Evolutionary conservation across 495 filamentous ascomycete genomes (phyloP).

Genomic region (Aspergillus asperescens): DNA sequence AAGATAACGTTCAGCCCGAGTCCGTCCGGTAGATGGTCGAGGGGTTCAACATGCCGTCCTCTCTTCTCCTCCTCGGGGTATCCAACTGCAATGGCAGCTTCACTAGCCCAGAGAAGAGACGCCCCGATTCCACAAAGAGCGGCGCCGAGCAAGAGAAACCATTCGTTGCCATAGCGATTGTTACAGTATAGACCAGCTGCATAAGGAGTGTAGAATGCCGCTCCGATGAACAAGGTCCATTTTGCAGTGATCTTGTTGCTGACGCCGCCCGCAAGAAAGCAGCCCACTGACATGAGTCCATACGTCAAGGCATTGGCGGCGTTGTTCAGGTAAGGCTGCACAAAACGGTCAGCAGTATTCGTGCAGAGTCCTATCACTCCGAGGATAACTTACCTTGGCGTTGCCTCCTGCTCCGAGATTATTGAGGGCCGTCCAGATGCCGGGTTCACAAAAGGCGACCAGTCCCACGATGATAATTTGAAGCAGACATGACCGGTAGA

Average conservation of each 20-base stretch:
- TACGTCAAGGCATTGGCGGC: constrained; percentile 55
- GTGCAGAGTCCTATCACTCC: too few species aligned
- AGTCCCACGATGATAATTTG: constrained; percentile 52
- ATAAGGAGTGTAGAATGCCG: constrained; percentile 53
- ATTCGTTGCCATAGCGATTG: constrained; percentile 51
- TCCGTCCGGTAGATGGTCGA: too few species aligned
- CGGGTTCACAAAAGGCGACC: constrained; percentile 53
- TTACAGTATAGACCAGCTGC: constrained; percentile 54
- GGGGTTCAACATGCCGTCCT: constrained; percentile 39
- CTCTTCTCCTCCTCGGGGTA: constrained; percentile 51
- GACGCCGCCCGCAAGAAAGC: constrained; percentile 47
- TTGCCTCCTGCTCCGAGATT: constrained; percentile 54
- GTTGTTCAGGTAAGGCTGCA: constrained; percentile 27
- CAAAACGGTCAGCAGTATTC: background rate
- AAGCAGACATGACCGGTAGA: constrained; percentile 50
- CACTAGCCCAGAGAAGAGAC: constrained; percentile 52
- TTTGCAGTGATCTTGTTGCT: constrained; percentile 51
- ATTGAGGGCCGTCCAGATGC: constrained; percentile 57
- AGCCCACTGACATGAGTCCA: constrained; percentile 52
- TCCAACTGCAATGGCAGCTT: constrained; percentile 53
- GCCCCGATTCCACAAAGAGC: constrained; percentile 50
- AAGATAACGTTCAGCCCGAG: too few species aligned
- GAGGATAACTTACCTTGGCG: constrained; percentile 48
- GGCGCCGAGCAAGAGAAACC: constrained; percentile 53
- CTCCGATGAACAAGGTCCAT: constrained; percentile 49